Evolutionary conservation across 2,329 filamentous ascomycete genomes (phyloP).

Genomic region (Acrocalymma vagum): DNA sequence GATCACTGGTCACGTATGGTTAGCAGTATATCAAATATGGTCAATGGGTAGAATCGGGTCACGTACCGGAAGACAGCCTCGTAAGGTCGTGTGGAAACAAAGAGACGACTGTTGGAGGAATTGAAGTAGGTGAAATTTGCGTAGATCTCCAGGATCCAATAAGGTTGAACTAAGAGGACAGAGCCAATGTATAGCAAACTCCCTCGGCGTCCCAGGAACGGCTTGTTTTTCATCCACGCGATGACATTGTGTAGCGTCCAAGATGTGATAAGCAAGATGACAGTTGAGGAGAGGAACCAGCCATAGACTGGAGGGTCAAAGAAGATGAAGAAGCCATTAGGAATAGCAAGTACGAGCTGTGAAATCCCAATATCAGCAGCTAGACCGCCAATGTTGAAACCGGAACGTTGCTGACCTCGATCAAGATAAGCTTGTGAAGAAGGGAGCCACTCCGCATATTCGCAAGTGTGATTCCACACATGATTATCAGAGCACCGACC

Average conservation of each 20-base stretch:
- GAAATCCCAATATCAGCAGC: slow-evolving; percentile 3
- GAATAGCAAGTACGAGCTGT: slow-evolving; percentile 6
- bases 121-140: slow-evolving; percentile 9
- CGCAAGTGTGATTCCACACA: slow-evolving; percentile 6
- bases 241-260: slow-evolving; percentile 11
- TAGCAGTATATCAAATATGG: slow-evolving; percentile 3
- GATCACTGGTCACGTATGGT: slow-evolving; percentile 54
- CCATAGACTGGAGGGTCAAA: slow-evolving; percentile 2
- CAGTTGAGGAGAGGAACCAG: slow-evolving; percentile 10
- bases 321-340: slow-evolving; percentile 8
- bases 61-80: slow-evolving; percentile 7
- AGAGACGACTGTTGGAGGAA: neutral
- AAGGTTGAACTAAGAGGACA: slow-evolving; percentile 1
- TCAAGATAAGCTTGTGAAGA: slow-evolving; percentile 9
- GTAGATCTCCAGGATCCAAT: slow-evolving; percentile 8
- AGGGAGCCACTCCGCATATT: slow-evolving; percentile 5
- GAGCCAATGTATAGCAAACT: neutral
- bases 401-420: slow-evolving; percentile 4
- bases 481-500: slow-evolving; percentile 7
- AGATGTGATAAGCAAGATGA: slow-evolving; percentile 2
- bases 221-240: slow-evolving; percentile 10
- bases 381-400: neutral
- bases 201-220: slow-evolving; percentile 7
- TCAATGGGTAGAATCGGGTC: neutral
- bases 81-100: slow-evolving; percentile 2